Base-by-base conservation (phyloP, 1,139 yeast genomes). In the Candida neerlandica region DNA sequence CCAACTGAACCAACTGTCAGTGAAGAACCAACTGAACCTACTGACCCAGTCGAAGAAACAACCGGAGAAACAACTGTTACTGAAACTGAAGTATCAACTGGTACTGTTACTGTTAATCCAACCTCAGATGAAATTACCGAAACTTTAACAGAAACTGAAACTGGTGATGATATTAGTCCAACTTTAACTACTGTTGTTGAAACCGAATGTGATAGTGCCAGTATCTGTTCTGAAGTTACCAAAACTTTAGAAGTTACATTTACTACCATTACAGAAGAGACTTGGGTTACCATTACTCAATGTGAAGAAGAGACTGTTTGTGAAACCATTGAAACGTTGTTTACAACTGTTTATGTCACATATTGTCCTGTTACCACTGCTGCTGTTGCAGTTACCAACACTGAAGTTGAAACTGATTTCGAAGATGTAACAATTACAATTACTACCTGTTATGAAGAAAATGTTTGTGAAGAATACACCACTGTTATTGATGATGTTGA, bases 281-380 rank as follows among this genome's bases (percentile, higher is more conserved):
- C 37, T 10, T 47, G 53, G 5, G 23, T 46, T 21, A 51, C 54
- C 6, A 30, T 53, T 34, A 54, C 57, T 23, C 43, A 44, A 15
- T 54, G 56, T 46, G 51, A 47, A 10, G 54, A 47, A 18, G 42
- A 44, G 5, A 40, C 34, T 30, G 37, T 21, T 12, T 52, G 57
- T 47, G 30, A 27, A 14, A 47, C 45, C n/a, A 12, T 14, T 11
- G 40, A 47, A 19, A 50, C 46, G 4, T 30, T 47, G 14, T 34
- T 19, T 29, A 47, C 37, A 10, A 52, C 57, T 14, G 32, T 46
- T 15, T 48, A 52, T 35, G 44, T 48, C 32, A 54, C 57, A n/a
- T 51, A 52, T 37, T 54, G 57, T 44, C 57, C 55, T 23, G 45
- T 39, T 21, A 27, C 51, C 41, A 7, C 27, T 6, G 9, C 27